Percentiles rank a stretch among this genome's conserved stretches.
phyloP scores from a whole-genome alignment of 805 yeast genomes.

The Candida germanica region DNA sequence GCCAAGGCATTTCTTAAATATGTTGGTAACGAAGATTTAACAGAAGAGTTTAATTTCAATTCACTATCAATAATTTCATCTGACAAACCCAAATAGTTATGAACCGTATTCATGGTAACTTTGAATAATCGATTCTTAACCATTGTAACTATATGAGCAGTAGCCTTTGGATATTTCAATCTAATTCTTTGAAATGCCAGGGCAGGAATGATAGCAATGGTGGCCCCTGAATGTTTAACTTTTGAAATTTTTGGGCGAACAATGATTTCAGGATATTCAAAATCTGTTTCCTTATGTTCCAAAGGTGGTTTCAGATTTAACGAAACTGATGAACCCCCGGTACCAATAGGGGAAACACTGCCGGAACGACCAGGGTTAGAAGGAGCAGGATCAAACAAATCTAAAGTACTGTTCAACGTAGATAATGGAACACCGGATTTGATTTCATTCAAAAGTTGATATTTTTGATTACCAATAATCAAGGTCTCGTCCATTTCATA shows the following conservation, averaged over 20 bases:
- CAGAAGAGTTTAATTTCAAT: slow-evolving; percentile 50
- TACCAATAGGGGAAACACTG: neutral
- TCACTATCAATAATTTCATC: slow-evolving; percentile 79
- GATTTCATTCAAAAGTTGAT: slow-evolving; percentile 75
- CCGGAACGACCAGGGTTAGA: neutral
- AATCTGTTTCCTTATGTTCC: neutral
- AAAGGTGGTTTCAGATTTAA: slow-evolving; percentile 5
- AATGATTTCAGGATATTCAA: slow-evolving; percentile 42
- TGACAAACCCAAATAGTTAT: slow-evolving; percentile 81
- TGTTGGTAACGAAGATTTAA: slow-evolving; percentile 46
- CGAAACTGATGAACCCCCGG: slow-evolving; percentile 11
- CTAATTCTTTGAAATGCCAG: slow-evolving; percentile 74
- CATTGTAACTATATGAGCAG: slow-evolving; percentile 93
- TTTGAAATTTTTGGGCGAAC: slow-evolving; percentile 58
- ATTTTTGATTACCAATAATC: slow-evolving; percentile 54
- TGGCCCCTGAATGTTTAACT: slow-evolving; percentile 41
- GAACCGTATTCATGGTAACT: slow-evolving; percentile 89
- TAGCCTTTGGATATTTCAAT: slow-evolving; percentile 75
- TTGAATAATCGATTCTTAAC: slow-evolving; percentile 81
- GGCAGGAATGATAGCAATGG: slow-evolving; percentile 89
- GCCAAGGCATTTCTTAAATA: slow-evolving; percentile 60
- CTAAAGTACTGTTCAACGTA: slow-evolving; percentile 74
- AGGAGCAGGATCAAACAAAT: slow-evolving; percentile 49
- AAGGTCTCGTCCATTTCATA: slow-evolving; percentile 40
- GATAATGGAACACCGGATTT: slow-evolving; percentile 83